Base-by-base conservation (phyloP, 2,329 filamentous ascomycete genomes). In the Hymenoscyphus occultus region DNA sequence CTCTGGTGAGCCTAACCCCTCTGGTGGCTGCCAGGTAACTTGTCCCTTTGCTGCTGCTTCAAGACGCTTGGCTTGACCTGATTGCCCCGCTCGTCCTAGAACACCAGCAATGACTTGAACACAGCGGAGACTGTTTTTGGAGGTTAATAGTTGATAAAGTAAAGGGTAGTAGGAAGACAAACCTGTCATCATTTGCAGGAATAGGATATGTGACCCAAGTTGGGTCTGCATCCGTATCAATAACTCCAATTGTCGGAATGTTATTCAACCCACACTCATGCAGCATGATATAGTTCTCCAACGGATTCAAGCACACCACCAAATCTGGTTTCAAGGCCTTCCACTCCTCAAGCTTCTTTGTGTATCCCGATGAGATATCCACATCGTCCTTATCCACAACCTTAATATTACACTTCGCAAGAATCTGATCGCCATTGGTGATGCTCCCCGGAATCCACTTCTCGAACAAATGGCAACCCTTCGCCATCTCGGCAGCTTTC, bases 141-240 rank as follows among this genome's bases (percentile, higher is more conserved):
- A 35, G 39, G 64, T 77, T 70, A 80, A 75, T 56, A 62, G 32
- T 10, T 32, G 22, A 16, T 28, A 5, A 31, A 64, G 62, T 16
- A 61, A 19, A n/a, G 31, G 28, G 62, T 5, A 39, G 19, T 14
- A 63, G 22, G 22, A 42, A 59, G 39, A 76, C 82, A 74, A 77
- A 92, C 90, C 89, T 93, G 82, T 99, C 95, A 75, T 99, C 95
- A 77, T 99, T 99, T 60, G 92, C 92, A 1, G 95, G 95, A 71
- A 99, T 97, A 14, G 91, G 91, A 76, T 99, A 99, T 3, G 95
- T 98, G 60, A 98, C 93, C 86, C 91, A 94, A 0, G 92, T 92
- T 0, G 95, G 92, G 78, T 98, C 91, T 2, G 88, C 89, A 77
- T 99, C 91, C 0, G 95, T 98, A 78, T 99, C 95, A 71, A 98